Base-by-base conservation (phyloP, 1,284 basidiomycete genomes). In the Trichosporon coremiiforme region DNA sequence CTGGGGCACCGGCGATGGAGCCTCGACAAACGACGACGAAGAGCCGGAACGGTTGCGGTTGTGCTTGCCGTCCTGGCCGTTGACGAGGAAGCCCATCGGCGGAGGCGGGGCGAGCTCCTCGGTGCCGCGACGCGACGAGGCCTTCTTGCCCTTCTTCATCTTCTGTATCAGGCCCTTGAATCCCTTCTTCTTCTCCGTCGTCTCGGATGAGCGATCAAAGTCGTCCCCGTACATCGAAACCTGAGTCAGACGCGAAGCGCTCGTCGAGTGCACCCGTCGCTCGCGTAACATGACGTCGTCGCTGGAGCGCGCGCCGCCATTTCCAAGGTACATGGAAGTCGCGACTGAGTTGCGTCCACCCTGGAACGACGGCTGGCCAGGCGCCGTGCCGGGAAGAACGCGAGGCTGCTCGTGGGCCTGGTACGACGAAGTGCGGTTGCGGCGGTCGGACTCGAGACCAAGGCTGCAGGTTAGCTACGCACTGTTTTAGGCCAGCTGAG, bases 91-190 rank as follows among this genome's bases (percentile, higher is more conserved):
- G 0, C 91, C 91, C 69, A 95, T 80, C 2, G 92, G 90, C 3
- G 93, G 93, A 4, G 93, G 93, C 1, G 93, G 93, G 1, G 90
- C 89, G 45, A 95, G 85, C 72, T 75, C 57, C 45, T 73, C 68
- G 13, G 70, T 63, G 2, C 64, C 25, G 10, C 22, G 25, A 4
- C 68, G 57, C 2, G 64, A 64, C 17, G 87, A 82, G 77, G 92
- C 90, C 74, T 41, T 68, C 60, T 73, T 69, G 64, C 68, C 36
- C 65, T 76, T 75, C 66, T 78, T 79, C 74, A 95, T 89, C 64
- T 91, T 88, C 70, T 88, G 88, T 89, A 93, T 91, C 65, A 95
- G 89, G 79, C 91, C 93, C 73, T 91, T 90, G 64, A 95, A 80
- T 12, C 91, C 92, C 80, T 89, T 89, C 85, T 92, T 93, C 71